Evolutionary conservation across 2,329 filamentous ascomycete species (phyloP).

Genomic region (Hymenoscyphus fructigenus): DNA sequence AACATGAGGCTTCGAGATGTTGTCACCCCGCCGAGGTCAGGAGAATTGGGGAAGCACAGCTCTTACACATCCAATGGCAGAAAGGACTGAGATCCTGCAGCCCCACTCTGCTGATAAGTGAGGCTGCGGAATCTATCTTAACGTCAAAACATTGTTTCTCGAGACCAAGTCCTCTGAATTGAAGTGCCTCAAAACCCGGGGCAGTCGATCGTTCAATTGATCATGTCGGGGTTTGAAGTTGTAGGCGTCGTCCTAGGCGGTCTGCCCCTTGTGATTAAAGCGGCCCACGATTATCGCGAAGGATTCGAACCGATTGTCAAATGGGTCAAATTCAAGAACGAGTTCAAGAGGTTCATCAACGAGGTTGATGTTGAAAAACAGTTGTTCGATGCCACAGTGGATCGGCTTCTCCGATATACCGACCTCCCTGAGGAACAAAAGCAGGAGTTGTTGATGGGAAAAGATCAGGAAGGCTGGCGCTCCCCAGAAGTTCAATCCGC

Average conservation of each 20-base stretch:
- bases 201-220: neutral
- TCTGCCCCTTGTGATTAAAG: slow-evolving; percentile 27
- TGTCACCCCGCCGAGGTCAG: neutral
- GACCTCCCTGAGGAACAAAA: slow-evolving; percentile 25
- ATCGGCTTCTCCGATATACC: slow-evolving; percentile 24
- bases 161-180: neutral
- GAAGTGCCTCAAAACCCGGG: neutral
- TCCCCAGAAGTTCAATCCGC: slow-evolving; percentile 17
- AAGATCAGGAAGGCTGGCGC: slow-evolving; percentile 26
- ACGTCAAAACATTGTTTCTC: neutral
- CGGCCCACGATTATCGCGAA: slow-evolving; percentile 28
- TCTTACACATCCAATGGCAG: neutral
- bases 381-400: slow-evolving; percentile 25
- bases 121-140: neutral
- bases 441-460: slow-evolving; percentile 21
- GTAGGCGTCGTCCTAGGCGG: slow-evolving; percentile 27
- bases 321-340: slow-evolving; percentile 28
- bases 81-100: neutral
- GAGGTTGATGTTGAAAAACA: slow-evolving; percentile 20
- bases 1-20: neutral
- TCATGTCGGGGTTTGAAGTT: slow-evolving; percentile 30
- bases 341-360: slow-evolving; percentile 28
- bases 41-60: neutral
- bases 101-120: neutral
- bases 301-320: slow-evolving; percentile 29